Evolutionary conservation across 2,329 filamentous ascomycete species (phyloP), one percentile per base, ranked within the genome.

Genomic region (Aureobasidium mangrovei): DNA sequence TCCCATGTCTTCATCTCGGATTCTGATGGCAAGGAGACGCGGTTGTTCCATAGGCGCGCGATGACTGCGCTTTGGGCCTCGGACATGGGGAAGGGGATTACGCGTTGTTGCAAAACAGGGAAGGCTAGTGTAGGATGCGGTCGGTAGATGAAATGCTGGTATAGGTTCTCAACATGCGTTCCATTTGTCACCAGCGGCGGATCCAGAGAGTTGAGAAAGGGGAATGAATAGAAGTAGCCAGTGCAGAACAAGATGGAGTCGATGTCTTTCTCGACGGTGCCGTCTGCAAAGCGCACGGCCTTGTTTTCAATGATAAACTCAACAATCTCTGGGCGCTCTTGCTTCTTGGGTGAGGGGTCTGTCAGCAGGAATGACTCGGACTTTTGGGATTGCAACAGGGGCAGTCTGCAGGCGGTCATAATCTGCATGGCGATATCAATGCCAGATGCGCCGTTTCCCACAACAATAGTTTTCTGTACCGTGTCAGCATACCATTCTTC

Each of bases 241-340:
- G 91, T 96, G 67, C 88, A 91, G 69, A 91, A 96, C 29, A 97
- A 67, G 4, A 96, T 72, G 1, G 81, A 79, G 63, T 96, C 91
- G 54, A 97, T 70, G 33, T 83, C 73, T 3, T 71, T 71, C 63
- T 89, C 86, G 7, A 84, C 64, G 0, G 74, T 74, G 2, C 85
- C 85, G 62, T 88, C 77, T 39, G 76, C 74, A 59, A 94, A 88
- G 32, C 77, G 74, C 2, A 93, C 77, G 3, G 78, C 82, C 58
- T 81, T 77, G 49, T 78, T 71, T 3, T 76, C 69, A 0, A 86
- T 64, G 70, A 77, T 61, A 59, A 82, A 81, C 41, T 73, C 67
- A 8, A 68, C 64, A 51, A 84, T 81, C 28, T 78, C 74, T 0
- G 78, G 74, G 4, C 76, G 70, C 42, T 77, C 81, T 6, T 76